Evolutionary conservation across 306 rosid genomes (phyloP), one percentile per base, ranked within the genome.

Genomic region (Ammopiptanthus mongolicus): DNA sequence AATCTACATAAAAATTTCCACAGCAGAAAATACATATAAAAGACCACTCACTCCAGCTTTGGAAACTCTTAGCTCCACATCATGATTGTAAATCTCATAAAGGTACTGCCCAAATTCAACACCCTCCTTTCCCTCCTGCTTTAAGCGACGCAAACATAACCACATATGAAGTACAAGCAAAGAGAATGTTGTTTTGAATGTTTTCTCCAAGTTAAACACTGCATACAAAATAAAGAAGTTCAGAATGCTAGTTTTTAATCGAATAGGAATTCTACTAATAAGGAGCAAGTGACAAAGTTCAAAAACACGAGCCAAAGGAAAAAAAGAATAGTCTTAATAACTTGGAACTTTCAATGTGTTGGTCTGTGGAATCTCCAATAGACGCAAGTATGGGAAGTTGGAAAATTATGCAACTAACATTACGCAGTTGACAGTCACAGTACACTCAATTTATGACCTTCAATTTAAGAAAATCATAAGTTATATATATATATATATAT

Each of bases 91-190:
- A 57, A 86, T 84, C 87, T 95, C 97, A 65, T 95, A 95, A 56
- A 95, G 70, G 85, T 90, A 82, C 70, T 95, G 97, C 79, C 97
- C 99, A 29, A 89, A 87, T 67, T 95, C 97, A 81, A 85, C 97
- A 37, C 99, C 97, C 60, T 92, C 93, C 69, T 86, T 87, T 33
- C 97, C 99, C 64, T 95, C 99, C 81, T 87, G 89, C 84, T 87
- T 95, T 82, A 95, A 82, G 71, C 97, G 93, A 33, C 90, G 91
- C 82, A 95, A 81, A 82, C 82, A 88, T 56, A 95, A 85, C 99
- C 99, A 95, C 97, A 85, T 95, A 63, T 95, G 99, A 71, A 95
- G 99, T 75, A 92, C 91, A 77, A 95, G 97, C 71, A 95, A 71
- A 22, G 97, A 81, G 66, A 87, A 95, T 6, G 96, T 85, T 21